Base-by-base conservation (phyloP, 2,329 filamentous ascomycete genomes). In the Colletotrichum kahawae region DNA sequence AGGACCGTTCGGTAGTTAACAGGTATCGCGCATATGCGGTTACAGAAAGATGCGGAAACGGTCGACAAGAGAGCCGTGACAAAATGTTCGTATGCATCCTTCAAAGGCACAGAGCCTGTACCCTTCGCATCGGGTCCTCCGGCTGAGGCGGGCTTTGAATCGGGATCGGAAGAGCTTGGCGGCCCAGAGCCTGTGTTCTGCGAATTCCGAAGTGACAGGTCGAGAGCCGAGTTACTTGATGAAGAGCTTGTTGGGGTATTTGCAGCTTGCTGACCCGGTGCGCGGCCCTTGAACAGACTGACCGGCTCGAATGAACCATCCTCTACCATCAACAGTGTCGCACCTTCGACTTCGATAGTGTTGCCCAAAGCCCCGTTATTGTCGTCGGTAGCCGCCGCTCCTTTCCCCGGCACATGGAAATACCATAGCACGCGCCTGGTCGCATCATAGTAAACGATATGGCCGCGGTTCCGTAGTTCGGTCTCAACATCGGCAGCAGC, bases 1-100 rank as follows among this genome's bases (percentile, higher is more conserved):
- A 92, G 80, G 16, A 91, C 81, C 1, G 88, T 90, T 67, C 88
- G 86, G 71, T 87, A 87, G 77, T 90, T 90, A 5, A 92, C 82
- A 5, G 90, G 87, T 27, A 91, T 84, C 5, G 90, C 88, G 34
- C 86, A 85, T 18, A 86, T 85, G 34, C 82, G 84, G 7, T 82
- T 82, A 78, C 89, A 91, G 72, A 91, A 90, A 7, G 83, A 83
- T 7, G 86, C 83, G 3, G 87, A 87, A 67, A 91, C 78, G n/a
- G 88, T 87, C 3, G 87, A 85, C 18, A 91, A 82, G 12, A 88
- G 82, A n/a, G 90, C 88, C 13, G 85, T 83, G 64, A 92, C 85
- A 74, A 92, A 90, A 56, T 87, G 87, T 73, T 91, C 88, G 78
- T 92, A 89, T 7, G 88, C 84, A 21, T 86, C 85, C 74, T 86